Percentiles rank a stretch among this genome's conserved stretches.
Evolutionary conservation across 129 eudicot species (phyloP).

Genomic region (Calendula officinalis): DNA sequence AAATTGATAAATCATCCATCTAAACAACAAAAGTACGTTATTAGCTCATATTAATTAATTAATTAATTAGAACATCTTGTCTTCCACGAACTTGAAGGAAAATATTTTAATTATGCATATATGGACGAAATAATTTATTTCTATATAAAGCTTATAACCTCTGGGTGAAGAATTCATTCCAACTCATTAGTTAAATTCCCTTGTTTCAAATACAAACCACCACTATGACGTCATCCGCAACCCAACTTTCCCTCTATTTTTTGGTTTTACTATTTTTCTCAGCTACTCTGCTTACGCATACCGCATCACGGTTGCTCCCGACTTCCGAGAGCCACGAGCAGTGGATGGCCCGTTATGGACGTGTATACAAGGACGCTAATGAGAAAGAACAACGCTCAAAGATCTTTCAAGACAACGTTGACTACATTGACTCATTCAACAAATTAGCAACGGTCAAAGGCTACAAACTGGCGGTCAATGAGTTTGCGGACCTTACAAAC

Average conservation of each 20-base stretch:
- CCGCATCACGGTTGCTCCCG: slow-evolving; percentile 22
- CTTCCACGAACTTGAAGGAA: slow-evolving; percentile 1
- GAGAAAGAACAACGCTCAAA: slow-evolving; percentile 30
- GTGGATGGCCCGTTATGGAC: slow-evolving; percentile 43
- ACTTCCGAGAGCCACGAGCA: slow-evolving; percentile 28
- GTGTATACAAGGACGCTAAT: slow-evolving; percentile 30
- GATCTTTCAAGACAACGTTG: slow-evolving; percentile 28
- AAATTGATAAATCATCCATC: neutral
- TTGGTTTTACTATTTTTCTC: slow-evolving; percentile 20
- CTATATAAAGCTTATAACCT: slow-evolving; percentile 8
- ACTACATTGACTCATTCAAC: slow-evolving; percentile 37
- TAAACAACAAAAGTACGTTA: neutral
- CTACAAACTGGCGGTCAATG: slow-evolving; percentile 33
- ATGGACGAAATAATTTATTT: neutral
- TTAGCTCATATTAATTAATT: neutral
- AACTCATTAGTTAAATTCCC: neutral
- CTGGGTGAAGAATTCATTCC: slow-evolving; percentile 6
- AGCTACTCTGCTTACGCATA: slow-evolving; percentile 21
- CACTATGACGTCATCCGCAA: slow-evolving; percentile 20
- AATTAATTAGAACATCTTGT: neutral
- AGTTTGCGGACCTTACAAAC: slow-evolving; percentile 38
- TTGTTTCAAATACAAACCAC: slow-evolving; percentile 31
- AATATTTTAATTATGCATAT: neutral
- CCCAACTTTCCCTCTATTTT: slow-evolving; percentile 6
- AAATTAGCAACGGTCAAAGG: slow-evolving; percentile 20